Evolutionary conservation across 805 yeast species (phyloP), one percentile per base, ranked within the genome.

Genomic region (Ogataea henricii): DNA sequence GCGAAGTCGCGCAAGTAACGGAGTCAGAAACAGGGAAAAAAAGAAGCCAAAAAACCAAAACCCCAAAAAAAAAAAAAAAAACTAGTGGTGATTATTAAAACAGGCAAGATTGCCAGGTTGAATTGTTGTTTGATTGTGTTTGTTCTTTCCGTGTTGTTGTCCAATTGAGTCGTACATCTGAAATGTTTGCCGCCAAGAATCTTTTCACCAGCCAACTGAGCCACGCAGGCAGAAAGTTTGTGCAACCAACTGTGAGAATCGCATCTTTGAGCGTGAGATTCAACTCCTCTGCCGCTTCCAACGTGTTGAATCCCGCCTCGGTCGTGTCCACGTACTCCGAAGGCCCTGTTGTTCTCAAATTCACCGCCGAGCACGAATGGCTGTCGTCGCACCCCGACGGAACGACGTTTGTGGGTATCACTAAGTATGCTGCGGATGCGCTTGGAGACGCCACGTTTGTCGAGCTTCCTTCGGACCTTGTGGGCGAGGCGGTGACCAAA

Each of bases 301-400:
- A 67, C 55, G 58, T 57, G 40, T 47, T 69, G 27, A 68, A 67
- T 54, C 51, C 58, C 14, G 53, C 54, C n/a, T 63, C 73, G 1
- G 44, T 60, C 16, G 68, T 63, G 25, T 57, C 57, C 38, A 64
- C 51, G 13, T 62, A 55, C 45, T 67, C 73, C 6, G 61, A 63
- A 21, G 75, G 77, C 14, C 83, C 84, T 37, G 62, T 67, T 49
- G 63, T 68, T 13, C 76, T 83, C 52, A 82, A 79, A 69, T 91
- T 80, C 77, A 89, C 98, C 9, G 70, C 75, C 45, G 96, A 94
- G 64, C 99, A 92, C 73, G 99, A 92, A 73, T 92, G 97, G 97
- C 70, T 94, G 47, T 91, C 96, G 3, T 76, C 82, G 47, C 95
- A 87, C 66, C 79, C 80, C 22, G 96, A 91, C 68, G 88, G 88